A percentile compares a stretch with the other conserved stretches of the same genome.
Conservation (phyloP, 768 basidiomycete genomes). For the Wakefieldia striispora region DNA sequence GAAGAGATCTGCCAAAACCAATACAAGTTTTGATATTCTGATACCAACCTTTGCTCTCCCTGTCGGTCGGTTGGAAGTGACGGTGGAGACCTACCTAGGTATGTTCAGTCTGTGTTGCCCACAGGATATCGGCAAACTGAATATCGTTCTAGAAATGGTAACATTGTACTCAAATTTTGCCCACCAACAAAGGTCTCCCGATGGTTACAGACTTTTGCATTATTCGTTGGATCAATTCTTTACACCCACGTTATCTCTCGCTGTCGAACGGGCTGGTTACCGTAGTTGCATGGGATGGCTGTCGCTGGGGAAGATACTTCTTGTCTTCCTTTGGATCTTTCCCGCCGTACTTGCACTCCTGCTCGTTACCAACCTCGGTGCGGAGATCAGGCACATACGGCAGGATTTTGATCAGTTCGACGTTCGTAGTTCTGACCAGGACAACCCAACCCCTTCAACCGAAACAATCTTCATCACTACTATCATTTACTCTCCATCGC, state of each 20-base stretch:
- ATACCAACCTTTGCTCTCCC: constrained; percentile 75
- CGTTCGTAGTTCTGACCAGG: constrained; percentile 6
- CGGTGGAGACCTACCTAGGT: constrained; percentile 55
- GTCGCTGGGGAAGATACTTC: constrained; percentile 13
- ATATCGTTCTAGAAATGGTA: constrained; percentile 41
- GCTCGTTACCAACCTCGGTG: constrained; percentile 24
- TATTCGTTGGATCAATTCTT: constrained; percentile 58
- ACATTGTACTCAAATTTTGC: constrained; percentile 55
- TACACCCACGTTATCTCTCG: constrained; percentile 50
- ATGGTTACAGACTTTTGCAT: constrained; percentile 51
- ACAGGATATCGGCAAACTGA: constrained; percentile 6
- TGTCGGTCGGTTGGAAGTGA: constrained; percentile 63
- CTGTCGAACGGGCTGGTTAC: constrained; percentile 8
- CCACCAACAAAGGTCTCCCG: constrained; percentile 42
- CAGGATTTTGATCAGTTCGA: constrained; percentile 23
- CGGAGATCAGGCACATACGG: constrained; percentile 27
- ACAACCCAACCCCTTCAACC: constrained; percentile 1
- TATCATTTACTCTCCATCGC: constrained; percentile 19
- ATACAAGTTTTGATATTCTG: constrained; percentile 43
- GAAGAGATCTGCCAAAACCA: constrained; percentile 37
- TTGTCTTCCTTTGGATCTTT: constrained; percentile 13
- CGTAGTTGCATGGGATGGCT: constrained; percentile 8
- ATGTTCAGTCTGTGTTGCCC: constrained; percentile 19
- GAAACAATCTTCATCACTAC: constrained; percentile 33
- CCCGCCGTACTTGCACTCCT: constrained; percentile 16